A percentile compares a stretch with the other conserved stretches of the same genome.
These are phyloP conservation scores for Ogataea nonfermentans DNA, from an alignment of 805 yeast genomes.

Conservation along the genomic window DNA sequence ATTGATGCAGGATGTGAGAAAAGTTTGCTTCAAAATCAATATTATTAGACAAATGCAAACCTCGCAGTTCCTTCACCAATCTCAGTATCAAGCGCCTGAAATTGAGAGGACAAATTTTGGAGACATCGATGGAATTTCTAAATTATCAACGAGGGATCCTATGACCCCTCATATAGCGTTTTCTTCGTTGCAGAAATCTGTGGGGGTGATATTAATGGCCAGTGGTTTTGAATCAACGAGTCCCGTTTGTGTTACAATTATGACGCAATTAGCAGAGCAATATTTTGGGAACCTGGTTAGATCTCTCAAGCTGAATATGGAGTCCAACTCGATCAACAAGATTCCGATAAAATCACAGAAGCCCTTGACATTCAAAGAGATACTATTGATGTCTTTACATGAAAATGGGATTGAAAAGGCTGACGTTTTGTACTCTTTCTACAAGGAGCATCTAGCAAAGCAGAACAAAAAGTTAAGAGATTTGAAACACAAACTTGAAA, in stretches of 20 bases:
- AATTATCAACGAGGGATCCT: conserved; percentile 65
- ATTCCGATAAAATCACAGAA: conserved; percentile 27
- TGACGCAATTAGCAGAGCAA: conserved; percentile 81
- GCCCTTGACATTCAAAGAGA: conserved; percentile 37
- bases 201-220: conserved; percentile 82
- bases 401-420: conserved; percentile 86
- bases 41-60: conserved; percentile 89
- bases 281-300: conserved; percentile 73
- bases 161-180: conserved; percentile 60
- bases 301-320: conserved; percentile 68
- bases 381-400: conserved; percentile 60
- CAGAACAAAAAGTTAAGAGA: conserved; percentile 70
- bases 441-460: conserved; percentile 67
- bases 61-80: conserved; percentile 68
- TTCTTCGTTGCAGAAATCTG: conserved; percentile 62
- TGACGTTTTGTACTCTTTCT: conserved; percentile 69
- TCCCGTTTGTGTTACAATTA: conserved; percentile 68
- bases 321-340: conserved; percentile 52
- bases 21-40: conserved; percentile 83
- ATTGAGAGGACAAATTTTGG: conserved; percentile 53
- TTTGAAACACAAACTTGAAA: conserved; percentile 61
- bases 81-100: conserved; percentile 70
- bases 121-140: conserved; percentile 83
- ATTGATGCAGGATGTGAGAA: conserved; percentile 84
- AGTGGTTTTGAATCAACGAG: conserved; percentile 88